Evolutionary conservation across 495 filamentous ascomycete genomes (phyloP).

Genomic region (Acidomyces sp.): DNA sequence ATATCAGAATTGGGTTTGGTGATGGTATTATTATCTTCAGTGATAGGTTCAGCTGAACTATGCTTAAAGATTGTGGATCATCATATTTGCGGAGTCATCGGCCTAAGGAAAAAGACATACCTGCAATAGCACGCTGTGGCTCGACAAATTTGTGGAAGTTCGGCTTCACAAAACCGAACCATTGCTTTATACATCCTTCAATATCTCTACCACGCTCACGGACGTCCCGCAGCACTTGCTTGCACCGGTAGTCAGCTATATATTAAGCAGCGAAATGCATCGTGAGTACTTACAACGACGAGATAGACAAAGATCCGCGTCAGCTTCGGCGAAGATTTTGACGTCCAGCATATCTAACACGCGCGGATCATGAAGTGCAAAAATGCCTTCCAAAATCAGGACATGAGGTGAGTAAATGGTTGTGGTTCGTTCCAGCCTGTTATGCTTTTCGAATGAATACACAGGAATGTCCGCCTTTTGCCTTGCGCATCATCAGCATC

Average conservation of each 20-base stretch:
- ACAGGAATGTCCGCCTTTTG: conserved; percentile 86
- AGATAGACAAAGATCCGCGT: conserved; percentile 85
- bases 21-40: conserved; percentile 18
- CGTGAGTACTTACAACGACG: conserved; percentile 56
- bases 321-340: conserved; percentile 95
- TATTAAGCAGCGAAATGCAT: background rate
- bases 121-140: conserved; percentile 72
- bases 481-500: conserved; percentile 33
- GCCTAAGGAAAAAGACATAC: conserved; percentile 27
- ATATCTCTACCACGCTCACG: conserved; percentile 72
- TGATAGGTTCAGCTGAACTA: conserved; percentile 23
- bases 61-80: conserved; percentile 17
- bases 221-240: conserved; percentile 71
- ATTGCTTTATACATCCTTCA: conserved; percentile 94
- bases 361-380: conserved; percentile 79
- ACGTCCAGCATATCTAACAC: conserved; percentile 82
- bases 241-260: conserved; percentile 6
- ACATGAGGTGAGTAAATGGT: conserved; percentile 94
- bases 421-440: conserved; percentile 61
- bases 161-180: conserved; percentile 91
- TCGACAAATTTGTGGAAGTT: conserved; percentile 85
- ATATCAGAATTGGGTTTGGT: conserved; percentile 11
- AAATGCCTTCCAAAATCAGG: conserved; percentile 87
- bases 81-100: conserved; percentile 6
- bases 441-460: conserved; percentile 91